phyloP scores from a whole-genome alignment of 805 yeast genomes.

The Yarrowia keelungensis region DNA sequence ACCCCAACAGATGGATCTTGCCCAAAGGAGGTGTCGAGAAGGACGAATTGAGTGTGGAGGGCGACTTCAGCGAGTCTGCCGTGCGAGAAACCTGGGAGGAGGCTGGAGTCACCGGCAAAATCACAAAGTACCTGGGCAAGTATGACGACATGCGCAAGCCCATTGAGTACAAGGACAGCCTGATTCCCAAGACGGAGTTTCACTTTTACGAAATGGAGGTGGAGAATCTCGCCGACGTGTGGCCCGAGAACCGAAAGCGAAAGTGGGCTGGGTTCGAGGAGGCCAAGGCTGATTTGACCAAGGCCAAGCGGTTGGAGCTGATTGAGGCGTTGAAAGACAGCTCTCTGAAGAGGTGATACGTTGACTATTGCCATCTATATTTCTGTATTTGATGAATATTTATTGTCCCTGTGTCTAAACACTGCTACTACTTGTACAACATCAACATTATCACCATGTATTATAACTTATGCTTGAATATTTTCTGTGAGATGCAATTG shows the following conservation, averaged over 20 bases:
- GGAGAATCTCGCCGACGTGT: constrained; percentile 60
- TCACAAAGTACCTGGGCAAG: constrained; percentile 63
- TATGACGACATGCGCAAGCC: constrained; percentile 68
- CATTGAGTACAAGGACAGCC: constrained; percentile 53
- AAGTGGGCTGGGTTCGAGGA: constrained; percentile 64
- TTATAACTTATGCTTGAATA: constrained; percentile 32
- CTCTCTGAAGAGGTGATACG: constrained; percentile 11
- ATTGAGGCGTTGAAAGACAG: constrained; percentile 45
- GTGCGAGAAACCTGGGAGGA: constrained; percentile 97
- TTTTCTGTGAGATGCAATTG: background rate
- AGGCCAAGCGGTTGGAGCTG: constrained; percentile 48
- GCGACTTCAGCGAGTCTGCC: constrained; percentile 58
- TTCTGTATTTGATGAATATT: background rate
- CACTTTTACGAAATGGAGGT: constrained; percentile 83
- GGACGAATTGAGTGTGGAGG: constrained; percentile 64
- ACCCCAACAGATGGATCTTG: constrained; percentile 76
- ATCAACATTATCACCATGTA: constrained; percentile 15
- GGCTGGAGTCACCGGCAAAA: constrained; percentile 82
- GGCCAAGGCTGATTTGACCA: constrained; percentile 48
- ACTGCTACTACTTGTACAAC: too few relatives aligned
- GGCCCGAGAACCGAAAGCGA: constrained; percentile 84
- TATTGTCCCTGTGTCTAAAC: background rate
- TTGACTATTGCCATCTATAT: background rate
- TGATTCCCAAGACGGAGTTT: constrained; percentile 76
- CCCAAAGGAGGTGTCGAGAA: constrained; percentile 96